Conservation (phyloP, 768 basidiomycete genomes). For the Russula griseocarnosa region DNA sequence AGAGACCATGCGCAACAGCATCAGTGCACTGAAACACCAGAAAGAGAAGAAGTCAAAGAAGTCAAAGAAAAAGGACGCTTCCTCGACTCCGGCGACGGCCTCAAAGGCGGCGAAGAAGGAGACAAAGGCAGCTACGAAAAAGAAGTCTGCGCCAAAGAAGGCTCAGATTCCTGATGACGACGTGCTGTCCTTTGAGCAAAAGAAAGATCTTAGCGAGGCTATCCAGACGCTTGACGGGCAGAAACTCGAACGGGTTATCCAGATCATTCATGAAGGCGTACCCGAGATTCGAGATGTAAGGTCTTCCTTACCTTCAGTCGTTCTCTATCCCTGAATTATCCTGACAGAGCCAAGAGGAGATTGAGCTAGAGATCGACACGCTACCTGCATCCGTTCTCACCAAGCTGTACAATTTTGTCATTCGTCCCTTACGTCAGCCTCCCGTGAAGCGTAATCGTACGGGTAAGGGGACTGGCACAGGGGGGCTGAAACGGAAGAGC, state of each 20-base stretch:
- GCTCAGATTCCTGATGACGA: constrained; percentile 64
- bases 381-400: constrained; percentile 83
- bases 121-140: constrained; percentile 39
- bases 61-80: constrained; percentile 57
- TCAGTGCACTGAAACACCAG: constrained; percentile 53
- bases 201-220: constrained; percentile 96
- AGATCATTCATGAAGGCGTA: constrained; percentile 91
- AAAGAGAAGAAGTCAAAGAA: constrained; percentile 63
- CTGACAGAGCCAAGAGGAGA: constrained; percentile 90
- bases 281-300: constrained; percentile 91
- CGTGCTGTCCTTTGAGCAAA: constrained; percentile 89
- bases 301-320: constrained; percentile 28
- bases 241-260: constrained; percentile 85
- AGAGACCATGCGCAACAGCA: constrained; percentile 66
- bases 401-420: constrained; percentile 93
- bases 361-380: constrained; percentile 95
- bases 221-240: constrained; percentile 80
- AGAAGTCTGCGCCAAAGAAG: constrained; percentile 65
- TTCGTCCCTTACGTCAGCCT: constrained; percentile 64
- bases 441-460: constrained; percentile 57
- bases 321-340: constrained; percentile 25
- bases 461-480: constrained; percentile 81
- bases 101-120: constrained; percentile 55
- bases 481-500: constrained; percentile 87
- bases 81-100: constrained; percentile 52